These are phyloP conservation scores for Gomphus sp. DNA, from an alignment of 1,284 basidiomycete species.

Conservation along the genomic window DNA sequence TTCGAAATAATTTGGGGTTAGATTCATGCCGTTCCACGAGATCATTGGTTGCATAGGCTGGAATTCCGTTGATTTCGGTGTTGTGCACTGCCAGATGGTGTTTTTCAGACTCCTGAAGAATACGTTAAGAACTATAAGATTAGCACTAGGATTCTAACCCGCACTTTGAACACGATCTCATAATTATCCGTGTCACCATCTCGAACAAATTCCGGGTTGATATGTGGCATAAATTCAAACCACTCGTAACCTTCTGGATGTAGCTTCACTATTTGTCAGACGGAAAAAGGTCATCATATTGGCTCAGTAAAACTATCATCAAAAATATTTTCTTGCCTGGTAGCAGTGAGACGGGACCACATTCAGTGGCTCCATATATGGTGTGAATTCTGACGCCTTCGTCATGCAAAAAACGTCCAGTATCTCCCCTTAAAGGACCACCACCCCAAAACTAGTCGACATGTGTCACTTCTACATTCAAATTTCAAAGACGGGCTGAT, in stretches of 20 bases:
- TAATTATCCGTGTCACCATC: background rate
- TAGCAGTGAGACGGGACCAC: background rate
- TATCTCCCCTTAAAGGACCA: background rate
- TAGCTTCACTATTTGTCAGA: background rate
- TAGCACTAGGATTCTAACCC: background rate
- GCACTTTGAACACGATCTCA: slow-evolving; percentile 2
- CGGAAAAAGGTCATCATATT: background rate
- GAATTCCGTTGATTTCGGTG: slow-evolving; percentile 17
- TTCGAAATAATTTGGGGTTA: slow-evolving; percentile 16
- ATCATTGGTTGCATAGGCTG: slow-evolving; percentile 29
- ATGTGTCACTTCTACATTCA: background rate
- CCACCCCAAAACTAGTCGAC: slow-evolving; percentile 5
- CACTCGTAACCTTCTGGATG: slow-evolving; percentile 6
- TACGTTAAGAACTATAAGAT: background rate
- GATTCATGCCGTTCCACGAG: slow-evolving; percentile 22
- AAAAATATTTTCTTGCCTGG: slow-evolving; percentile 5
- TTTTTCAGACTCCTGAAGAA: background rate
- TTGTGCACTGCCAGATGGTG: slow-evolving; percentile 21
- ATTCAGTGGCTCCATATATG: slow-evolving; percentile 5
- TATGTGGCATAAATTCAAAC: background rate
- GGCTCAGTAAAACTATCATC: background rate
- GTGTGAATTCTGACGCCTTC: background rate
- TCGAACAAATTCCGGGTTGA: background rate
- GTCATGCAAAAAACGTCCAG: background rate
- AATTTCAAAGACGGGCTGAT: background rate